Evolutionary conservation across 148 eudicot genomes (phyloP).

Genomic region (Camellia sinensis): DNA sequence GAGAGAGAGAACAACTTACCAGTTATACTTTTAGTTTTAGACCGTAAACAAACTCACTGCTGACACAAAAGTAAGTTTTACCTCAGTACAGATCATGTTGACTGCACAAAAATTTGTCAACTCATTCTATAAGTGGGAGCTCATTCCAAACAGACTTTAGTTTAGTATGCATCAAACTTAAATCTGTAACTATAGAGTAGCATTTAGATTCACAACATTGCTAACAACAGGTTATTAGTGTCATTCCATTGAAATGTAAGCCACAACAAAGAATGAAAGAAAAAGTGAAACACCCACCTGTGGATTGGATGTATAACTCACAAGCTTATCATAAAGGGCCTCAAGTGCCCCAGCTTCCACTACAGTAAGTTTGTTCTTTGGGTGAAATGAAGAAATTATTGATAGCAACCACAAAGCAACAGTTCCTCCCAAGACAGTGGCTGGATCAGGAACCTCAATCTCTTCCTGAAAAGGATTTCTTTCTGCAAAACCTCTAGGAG

Average conservation of each 20-base stretch:
- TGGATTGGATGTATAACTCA: constrained; percentile 44
- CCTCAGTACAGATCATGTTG: not conserved
- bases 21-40: not conserved
- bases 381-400: constrained; percentile 56
- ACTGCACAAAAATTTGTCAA: constrained; percentile 10
- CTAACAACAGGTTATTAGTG: not conserved
- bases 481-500: constrained; percentile 46
- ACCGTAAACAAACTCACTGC: not conserved
- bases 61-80: not conserved
- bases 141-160: not conserved
- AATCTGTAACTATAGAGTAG: not conserved
- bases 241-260: not conserved
- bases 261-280: not conserved
- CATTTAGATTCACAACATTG: not conserved
- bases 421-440: constrained; percentile 65
- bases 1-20: not conserved
- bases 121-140: not conserved
- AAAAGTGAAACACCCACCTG: constrained; percentile 36
- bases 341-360: constrained; percentile 86
- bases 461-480: constrained; percentile 55
- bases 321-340: constrained; percentile 61
- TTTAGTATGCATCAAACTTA: not conserved
- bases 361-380: constrained; percentile 45
- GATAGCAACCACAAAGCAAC: constrained; percentile 76
- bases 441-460: constrained; percentile 61